These are phyloP conservation scores for Phytophthora idaei DNA, from an alignment of 352 stramenopile species.

Conservation along the genomic window DNA sequence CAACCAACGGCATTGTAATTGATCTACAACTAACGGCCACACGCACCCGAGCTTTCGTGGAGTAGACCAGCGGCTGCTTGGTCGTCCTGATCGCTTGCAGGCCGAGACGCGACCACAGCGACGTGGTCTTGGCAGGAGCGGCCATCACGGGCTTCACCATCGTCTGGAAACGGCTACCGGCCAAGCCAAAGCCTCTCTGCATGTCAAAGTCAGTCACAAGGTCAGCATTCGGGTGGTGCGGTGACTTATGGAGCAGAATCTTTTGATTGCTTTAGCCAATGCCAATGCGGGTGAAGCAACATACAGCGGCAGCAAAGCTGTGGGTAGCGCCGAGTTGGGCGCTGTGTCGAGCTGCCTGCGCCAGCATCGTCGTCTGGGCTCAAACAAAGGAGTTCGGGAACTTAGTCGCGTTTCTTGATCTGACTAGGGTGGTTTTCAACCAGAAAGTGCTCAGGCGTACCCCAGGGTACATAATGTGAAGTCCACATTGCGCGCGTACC, in stretches of 20 bases:
- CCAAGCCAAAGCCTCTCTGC: conserved; percentile 32
- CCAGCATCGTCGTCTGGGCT: conserved; percentile 40
- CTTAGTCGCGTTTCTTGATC: conserved; percentile 27
- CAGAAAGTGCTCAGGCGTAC: conserved; percentile 24
- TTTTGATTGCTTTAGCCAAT: too few relatives aligned
- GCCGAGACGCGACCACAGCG: conserved; percentile 46
- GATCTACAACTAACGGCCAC: background rate
- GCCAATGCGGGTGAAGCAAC: background rate
- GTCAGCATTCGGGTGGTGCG: conserved; percentile 24
- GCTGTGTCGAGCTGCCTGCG: conserved; percentile 44
- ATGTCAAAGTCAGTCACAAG: conserved; percentile 15
- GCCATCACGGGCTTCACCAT: conserved; percentile 48
- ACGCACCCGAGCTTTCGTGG: conserved; percentile 75
- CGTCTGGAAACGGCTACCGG: conserved; percentile 64
- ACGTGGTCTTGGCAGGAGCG: conserved; percentile 35
- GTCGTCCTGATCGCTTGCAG: conserved; percentile 28
- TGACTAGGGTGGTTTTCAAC: conserved; percentile 27
- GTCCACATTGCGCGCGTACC: conserved; percentile 9
- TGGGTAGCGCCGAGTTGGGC: conserved; percentile 20
- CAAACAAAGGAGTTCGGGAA: conserved; percentile 7
- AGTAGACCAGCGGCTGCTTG: conserved; percentile 65
- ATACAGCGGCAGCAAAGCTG: conserved; percentile 28
- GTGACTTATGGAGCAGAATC: background rate
- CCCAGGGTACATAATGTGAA: conserved; percentile 8
- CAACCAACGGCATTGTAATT: conserved; percentile 18